phyloP scores from a whole-genome alignment of 2,329 filamentous ascomycete species.

The Pyrenochaeta sp. region DNA sequence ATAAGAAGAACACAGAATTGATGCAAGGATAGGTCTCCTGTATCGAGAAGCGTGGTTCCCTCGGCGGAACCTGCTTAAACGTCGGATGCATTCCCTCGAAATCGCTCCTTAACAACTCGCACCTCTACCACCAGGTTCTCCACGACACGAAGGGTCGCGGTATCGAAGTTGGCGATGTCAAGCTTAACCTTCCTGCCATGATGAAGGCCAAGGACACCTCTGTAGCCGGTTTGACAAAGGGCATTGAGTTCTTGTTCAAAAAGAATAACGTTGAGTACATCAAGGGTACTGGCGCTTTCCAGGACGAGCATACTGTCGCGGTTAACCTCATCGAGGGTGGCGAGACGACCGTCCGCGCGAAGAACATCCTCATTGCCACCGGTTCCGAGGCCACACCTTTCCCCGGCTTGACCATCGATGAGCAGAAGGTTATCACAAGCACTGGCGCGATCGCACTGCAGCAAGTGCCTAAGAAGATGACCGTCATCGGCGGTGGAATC shows the following conservation, averaged over 20 bases:
- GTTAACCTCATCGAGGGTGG: constrained; percentile 91
- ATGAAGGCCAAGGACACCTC: constrained; percentile 99
- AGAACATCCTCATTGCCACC: constrained; percentile 98
- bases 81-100: constrained; percentile 99
- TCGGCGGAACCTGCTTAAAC: constrained; percentile 97
- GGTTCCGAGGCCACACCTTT: constrained; percentile 96
- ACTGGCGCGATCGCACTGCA: constrained; percentile 91
- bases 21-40: constrained; percentile 77
- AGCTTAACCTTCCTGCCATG: constrained; percentile 92
- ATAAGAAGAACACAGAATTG: constrained; percentile 7
- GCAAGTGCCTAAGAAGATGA: constrained; percentile 93
- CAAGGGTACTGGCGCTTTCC: constrained; percentile 89
- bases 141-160: constrained; percentile 97
- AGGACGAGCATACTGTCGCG: constrained; percentile 89
- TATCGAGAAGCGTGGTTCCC: constrained; percentile 95
- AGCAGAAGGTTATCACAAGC: constrained; percentile 96
- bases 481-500: constrained; percentile 97
- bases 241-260: constrained; percentile 97
- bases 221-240: constrained; percentile 89
- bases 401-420: constrained; percentile 93
- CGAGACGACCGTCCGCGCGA: constrained; percentile 84
- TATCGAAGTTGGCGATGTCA: constrained; percentile 96
- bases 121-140: constrained; percentile 95
- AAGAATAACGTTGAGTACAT: constrained; percentile 99
- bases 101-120: constrained; percentile 99